A percentile compares a stretch with the other conserved stretches of the same genome.
phyloP scores from a whole-genome alignment of 2,329 filamentous ascomycete genomes.

The Diaporthe citri region DNA sequence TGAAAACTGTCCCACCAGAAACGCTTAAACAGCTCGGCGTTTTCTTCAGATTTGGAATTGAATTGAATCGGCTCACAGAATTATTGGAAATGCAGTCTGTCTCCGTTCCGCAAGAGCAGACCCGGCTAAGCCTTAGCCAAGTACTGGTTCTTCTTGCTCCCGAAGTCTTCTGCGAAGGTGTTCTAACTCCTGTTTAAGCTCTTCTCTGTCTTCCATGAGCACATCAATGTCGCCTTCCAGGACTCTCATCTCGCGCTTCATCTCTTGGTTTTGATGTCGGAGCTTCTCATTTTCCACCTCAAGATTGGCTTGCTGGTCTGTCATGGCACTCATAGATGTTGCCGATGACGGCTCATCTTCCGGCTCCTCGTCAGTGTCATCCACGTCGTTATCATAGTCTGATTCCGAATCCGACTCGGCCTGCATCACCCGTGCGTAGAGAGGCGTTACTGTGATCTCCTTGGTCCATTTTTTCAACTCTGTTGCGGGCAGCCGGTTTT shows the following conservation, averaged over 20 bases:
- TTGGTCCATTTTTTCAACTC: background rate
- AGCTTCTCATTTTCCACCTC: background rate
- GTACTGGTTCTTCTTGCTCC: background rate
- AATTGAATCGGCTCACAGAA: background rate
- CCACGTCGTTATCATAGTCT: background rate
- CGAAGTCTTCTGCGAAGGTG: background rate
- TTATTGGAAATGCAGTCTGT: background rate
- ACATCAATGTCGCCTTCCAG: constrained; percentile 12
- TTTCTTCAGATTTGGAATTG: background rate
- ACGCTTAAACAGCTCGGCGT: background rate
- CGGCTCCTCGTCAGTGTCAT: background rate
- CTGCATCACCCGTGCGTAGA: background rate
- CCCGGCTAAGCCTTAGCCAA: background rate
- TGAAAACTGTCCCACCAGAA: background rate
- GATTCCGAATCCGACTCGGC: background rate
- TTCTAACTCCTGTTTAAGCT: constrained; percentile 1
- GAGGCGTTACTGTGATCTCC: background rate
- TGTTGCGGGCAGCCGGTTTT: no score
- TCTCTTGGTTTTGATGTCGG: background rate
- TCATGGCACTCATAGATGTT: no score
- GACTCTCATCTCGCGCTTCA: background rate
- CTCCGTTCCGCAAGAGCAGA: background rate
- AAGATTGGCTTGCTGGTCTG: background rate
- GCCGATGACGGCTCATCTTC: background rate
- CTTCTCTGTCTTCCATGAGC: constrained; percentile 17